Percentiles rank a stretch among this genome's conserved stretches.
phyloP scores from a whole-genome alignment of 257 asterid genomes.

The Pogostemon cablin region DNA sequence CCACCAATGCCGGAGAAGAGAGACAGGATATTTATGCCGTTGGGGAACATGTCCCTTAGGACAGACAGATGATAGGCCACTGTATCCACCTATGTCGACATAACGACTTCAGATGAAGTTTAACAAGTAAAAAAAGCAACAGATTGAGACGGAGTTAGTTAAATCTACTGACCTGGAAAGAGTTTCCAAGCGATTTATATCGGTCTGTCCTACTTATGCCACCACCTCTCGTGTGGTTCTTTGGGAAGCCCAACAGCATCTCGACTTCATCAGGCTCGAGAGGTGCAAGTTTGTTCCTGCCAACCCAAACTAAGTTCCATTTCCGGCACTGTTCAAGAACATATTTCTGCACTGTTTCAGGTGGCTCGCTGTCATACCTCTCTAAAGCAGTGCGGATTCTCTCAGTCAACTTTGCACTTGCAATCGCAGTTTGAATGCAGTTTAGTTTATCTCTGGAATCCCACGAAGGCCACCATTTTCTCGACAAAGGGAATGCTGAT shows the following conservation, averaged over 20 bases:
- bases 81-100: constrained; percentile 62
- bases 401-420: constrained; percentile 53
- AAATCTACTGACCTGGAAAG: constrained; percentile 69
- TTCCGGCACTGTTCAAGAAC: constrained; percentile 72
- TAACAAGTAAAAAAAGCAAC: not conserved
- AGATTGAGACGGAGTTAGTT: not conserved
- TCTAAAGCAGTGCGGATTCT: constrained; percentile 53
- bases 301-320: constrained; percentile 95
- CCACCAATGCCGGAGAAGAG: constrained; percentile 97
- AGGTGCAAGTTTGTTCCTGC: constrained; percentile 85
- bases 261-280: constrained; percentile 86
- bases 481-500: constrained; percentile 59
- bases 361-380: constrained; percentile 58
- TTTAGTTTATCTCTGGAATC: constrained; percentile 56
- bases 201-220: constrained; percentile 89
- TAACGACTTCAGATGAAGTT: not conserved
- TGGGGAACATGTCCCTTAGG: constrained; percentile 64
- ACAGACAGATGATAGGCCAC: constrained; percentile 90
- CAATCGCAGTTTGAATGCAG: constrained; percentile 57
- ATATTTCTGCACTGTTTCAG: constrained; percentile 45
- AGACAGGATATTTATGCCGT: constrained; percentile 70
- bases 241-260: constrained; percentile 77
- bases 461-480: constrained; percentile 71
- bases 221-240: constrained; percentile 89
- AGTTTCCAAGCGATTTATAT: constrained; percentile 81